Base-by-base conservation (phyloP, 352 stramenopile genomes). In the Globisporangium paroecandrum region DNA sequence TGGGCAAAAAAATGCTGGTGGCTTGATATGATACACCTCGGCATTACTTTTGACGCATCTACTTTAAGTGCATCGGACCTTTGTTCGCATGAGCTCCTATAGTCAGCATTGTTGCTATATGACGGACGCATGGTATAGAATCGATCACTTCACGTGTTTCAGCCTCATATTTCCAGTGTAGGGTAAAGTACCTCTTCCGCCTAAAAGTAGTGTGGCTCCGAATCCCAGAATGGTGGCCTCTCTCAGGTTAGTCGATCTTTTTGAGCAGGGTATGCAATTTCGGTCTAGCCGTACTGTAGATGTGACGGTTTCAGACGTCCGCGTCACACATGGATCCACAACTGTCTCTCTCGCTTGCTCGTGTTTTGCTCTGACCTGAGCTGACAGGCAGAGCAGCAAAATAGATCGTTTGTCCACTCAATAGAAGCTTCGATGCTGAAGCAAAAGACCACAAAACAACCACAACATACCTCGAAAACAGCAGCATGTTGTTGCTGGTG, bases 301-400 rank as follows among this genome's bases (percentile, higher is more conserved):
- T 22, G 43, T 51, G 43, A 51, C 18, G 43, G 43, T 51, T 51
- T 51, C 43, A 51, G 7, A 2, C 18, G 6, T 22, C 43, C 43
- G 43, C 43, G 43, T 51, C 43, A 51, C 43, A 51, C 43, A 51
- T 51, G 43, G 43, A 51, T 51, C 43, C 43, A 51, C 43, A 51
- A 24, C 43, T 51, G 43, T 22, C 43, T 51, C 43, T 51, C 18
- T 51, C 43, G 18, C 43, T 51, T 51, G 43, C 43, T 22, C 43
- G 41, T 4, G 41, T 51, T 12, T 22, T n/a, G 41, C 13, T 49
- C 15, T 49, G 41, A 49, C 41, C 15, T 22, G 43, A 51, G 4
- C 18, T 51, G 43, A 51, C 43, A 51, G 43, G 36, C 36, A 43
- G 4, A 51, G 41, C 41, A n/a, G 4, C 15, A 49, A 49, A 47